Percentiles rank a stretch among this genome's conserved stretches.
These are phyloP conservation scores for Triticum dicoccoides DNA, from an alignment of 176 grass and related monocot species.

Conservation along the genomic window DNA sequence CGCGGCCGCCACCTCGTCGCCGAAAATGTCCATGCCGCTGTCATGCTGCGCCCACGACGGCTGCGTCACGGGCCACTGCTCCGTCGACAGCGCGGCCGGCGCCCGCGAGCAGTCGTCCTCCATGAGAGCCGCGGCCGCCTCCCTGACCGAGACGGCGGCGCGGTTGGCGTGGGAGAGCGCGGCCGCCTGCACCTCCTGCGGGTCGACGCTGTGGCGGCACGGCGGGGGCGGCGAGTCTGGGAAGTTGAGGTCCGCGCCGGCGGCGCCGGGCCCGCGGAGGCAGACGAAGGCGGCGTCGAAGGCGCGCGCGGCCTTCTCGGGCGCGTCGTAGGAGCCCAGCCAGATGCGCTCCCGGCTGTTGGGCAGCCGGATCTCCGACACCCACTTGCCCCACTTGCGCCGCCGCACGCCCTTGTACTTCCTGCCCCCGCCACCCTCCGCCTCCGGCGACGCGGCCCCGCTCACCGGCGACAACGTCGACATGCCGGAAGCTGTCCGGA, in stretches of 20 bases:
- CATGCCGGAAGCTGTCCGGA: neutral
- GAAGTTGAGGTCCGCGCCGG: constrained; percentile 60
- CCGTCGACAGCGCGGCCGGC: neutral
- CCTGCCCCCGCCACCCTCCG: constrained; percentile 12
- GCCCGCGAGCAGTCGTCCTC: neutral
- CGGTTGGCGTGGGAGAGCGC: constrained; percentile 71
- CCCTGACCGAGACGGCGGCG: constrained; percentile 10
- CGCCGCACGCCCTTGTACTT: constrained; percentile 73
- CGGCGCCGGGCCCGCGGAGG: constrained; percentile 48
- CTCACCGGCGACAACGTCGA: constrained; percentile 6
- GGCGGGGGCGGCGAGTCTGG: constrained; percentile 62
- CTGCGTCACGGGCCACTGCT: neutral
- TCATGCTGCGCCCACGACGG: neutral
- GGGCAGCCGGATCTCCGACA: constrained; percentile 90
- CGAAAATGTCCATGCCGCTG: neutral
- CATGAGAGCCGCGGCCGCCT: constrained; percentile 25
- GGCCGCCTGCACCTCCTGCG: constrained; percentile 56
- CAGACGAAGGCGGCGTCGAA: constrained; percentile 82
- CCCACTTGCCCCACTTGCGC: constrained; percentile 99
- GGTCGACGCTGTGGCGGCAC: constrained; percentile 33
- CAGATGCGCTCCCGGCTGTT: constrained; percentile 88
- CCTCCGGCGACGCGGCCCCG: constrained; percentile 1
- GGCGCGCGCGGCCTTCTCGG: constrained; percentile 73
- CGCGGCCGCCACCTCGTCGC: neutral
- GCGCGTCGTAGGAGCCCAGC: constrained; percentile 73